Conservation (phyloP, 1,284 basidiomycete genomes). For the Caloboletus inedulis region DNA sequence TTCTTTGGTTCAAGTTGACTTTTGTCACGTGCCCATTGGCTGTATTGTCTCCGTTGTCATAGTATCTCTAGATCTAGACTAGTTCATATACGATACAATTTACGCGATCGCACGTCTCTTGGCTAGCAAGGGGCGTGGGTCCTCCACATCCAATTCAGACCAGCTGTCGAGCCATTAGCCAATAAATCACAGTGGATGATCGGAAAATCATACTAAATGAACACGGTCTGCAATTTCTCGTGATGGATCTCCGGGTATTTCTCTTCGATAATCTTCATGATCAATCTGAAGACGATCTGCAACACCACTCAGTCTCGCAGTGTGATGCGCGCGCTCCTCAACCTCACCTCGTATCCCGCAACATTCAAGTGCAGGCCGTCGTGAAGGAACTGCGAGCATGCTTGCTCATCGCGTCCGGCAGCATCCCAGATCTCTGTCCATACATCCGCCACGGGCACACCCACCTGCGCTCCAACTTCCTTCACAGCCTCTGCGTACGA, state of each 20-base stretch:
- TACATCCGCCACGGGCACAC: conserved; percentile 64
- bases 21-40: conserved; percentile 28
- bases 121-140: conserved; percentile 34
- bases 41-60: conserved; percentile 20
- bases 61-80: neutral
- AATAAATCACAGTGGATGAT: neutral
- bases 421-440: conserved; percentile 68
- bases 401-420: conserved; percentile 55
- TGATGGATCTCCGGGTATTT: conserved; percentile 69
- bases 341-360: conserved; percentile 62
- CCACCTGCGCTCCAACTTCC: conserved; percentile 52
- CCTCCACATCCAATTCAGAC: conserved; percentile 37
- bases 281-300: conserved; percentile 64
- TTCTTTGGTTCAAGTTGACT: conserved; percentile 29
- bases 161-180: conserved; percentile 33
- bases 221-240: conserved; percentile 52
- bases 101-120: conserved; percentile 24
- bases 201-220: conserved; percentile 51
- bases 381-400: conserved; percentile 47
- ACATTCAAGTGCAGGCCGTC: conserved; percentile 80
- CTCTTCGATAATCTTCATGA: conserved; percentile 56
- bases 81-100: neutral
- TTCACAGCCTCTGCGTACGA: conserved; percentile 69
- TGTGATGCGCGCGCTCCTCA: neutral
- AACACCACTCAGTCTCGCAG: conserved; percentile 1